A percentile compares a stretch with the other conserved stretches of the same genome.
Evolutionary conservation across 768 basidiomycete species (phyloP).

Genomic region (Trichaptum fuscoviolaceum): DNA sequence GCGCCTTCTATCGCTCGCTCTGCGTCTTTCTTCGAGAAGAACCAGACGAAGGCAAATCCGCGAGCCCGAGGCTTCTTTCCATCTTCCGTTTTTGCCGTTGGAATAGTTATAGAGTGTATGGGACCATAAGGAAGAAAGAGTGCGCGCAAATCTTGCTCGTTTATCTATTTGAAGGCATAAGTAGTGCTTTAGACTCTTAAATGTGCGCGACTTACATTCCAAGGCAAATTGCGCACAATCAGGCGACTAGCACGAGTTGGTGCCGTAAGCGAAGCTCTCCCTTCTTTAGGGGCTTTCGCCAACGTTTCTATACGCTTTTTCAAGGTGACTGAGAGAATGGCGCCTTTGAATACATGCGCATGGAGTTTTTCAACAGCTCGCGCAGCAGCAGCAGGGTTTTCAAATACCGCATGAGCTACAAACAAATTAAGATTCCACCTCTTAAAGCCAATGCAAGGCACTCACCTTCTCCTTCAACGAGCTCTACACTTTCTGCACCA

Average conservation of each 20-base stretch:
- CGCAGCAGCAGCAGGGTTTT: constrained; percentile 58
- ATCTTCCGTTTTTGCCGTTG: constrained; percentile 33
- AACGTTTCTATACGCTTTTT: constrained; percentile 80
- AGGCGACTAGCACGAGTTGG: constrained; percentile 75
- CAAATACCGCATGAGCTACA: constrained; percentile 72
- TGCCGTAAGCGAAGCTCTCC: constrained; percentile 19
- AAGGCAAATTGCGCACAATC: constrained; percentile 89
- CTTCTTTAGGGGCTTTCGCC: constrained; percentile 34
- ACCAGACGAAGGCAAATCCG: constrained; percentile 96
- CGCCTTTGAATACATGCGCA: constrained; percentile 89
- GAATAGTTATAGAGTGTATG: constrained; percentile 81
- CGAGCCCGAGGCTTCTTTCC: constrained; percentile 39
- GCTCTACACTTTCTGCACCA: constrained; percentile 73
- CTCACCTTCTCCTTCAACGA: neutral
- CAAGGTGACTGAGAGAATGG: constrained; percentile 76
- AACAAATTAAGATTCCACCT: neutral
- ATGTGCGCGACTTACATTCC: constrained; percentile 30
- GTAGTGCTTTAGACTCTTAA: neutral
- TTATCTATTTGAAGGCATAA: constrained; percentile 43
- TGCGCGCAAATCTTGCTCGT: constrained; percentile 79
- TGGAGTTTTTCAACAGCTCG: constrained; percentile 78
- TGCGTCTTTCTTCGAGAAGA: constrained; percentile 79
- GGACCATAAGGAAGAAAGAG: constrained; percentile 86
- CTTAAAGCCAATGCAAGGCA: neutral
- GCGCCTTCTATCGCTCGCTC: constrained; percentile 74